Percentiles rank a stretch among this genome's conserved stretches.
Conservation (phyloP, 768 basidiomycete genomes). For the Floccularia luteovirens region DNA sequence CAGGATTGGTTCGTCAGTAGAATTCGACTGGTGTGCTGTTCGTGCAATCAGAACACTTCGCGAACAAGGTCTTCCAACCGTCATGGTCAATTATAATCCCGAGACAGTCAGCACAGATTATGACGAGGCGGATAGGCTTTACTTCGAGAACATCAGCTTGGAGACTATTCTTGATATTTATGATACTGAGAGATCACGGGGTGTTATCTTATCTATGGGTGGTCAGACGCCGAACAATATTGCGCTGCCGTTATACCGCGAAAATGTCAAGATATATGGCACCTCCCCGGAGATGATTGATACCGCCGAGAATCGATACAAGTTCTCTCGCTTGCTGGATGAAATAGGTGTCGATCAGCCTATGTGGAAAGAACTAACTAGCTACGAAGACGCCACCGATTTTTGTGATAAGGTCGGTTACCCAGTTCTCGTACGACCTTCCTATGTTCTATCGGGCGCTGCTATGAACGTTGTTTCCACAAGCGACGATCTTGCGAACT, state of each 20-base stretch:
- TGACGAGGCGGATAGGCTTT: slow-evolving; percentile 95
- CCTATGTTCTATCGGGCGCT: slow-evolving; percentile 87
- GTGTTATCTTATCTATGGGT: slow-evolving; percentile 96
- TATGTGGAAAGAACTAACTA: slow-evolving; percentile 92
- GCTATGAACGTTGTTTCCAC: slow-evolving; percentile 99
- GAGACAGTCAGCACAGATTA: slow-evolving; percentile 99
- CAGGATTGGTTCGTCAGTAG: slow-evolving; percentile 97
- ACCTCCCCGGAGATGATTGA: slow-evolving; percentile 99
- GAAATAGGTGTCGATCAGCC: slow-evolving; percentile 99
- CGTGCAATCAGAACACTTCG: slow-evolving; percentile 94
- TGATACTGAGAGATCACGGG: slow-evolving; percentile 80
- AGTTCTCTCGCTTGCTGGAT: slow-evolving; percentile 96
- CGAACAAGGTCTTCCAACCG: slow-evolving; percentile 88
- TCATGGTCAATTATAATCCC: slow-evolving; percentile 99
- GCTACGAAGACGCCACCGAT: slow-evolving; percentile 74
- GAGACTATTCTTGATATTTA: slow-evolving; percentile 98
- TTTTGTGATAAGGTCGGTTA: slow-evolving; percentile 95
- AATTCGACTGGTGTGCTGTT: slow-evolving; percentile 99
- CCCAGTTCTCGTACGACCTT: slow-evolving; percentile 84
- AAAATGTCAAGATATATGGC: slow-evolving; percentile 97
- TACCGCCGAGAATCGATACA: slow-evolving; percentile 98
- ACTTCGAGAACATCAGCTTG: slow-evolving; percentile 97
- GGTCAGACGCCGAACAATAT: slow-evolving; percentile 99
- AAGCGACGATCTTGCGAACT: slow-evolving; percentile 82
- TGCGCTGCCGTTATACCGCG: slow-evolving; percentile 88